Percentiles rank a stretch among this genome's conserved stretches.
Evolutionary conservation across 2,329 filamentous ascomycete genomes (phyloP).

Genomic region (Venturia oleaginea): DNA sequence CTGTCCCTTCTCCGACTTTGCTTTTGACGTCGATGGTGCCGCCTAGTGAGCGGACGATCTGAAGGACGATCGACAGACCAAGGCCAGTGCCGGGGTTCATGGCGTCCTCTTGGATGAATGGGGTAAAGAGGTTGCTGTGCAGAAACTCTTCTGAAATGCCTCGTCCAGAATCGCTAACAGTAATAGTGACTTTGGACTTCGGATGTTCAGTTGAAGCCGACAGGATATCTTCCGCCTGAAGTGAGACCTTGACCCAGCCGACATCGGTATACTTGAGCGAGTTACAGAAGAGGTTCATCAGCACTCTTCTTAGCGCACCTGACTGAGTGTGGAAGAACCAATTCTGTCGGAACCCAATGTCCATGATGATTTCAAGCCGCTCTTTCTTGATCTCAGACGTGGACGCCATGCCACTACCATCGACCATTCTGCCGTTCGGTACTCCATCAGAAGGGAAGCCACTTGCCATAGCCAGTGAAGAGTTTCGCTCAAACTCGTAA

Average conservation of each 20-base stretch:
- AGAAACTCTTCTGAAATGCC: constrained; percentile 16
- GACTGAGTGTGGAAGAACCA: constrained; percentile 49
- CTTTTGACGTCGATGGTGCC: constrained; percentile 16
- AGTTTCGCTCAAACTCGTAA: constrained; percentile 1
- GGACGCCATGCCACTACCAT: neutral
- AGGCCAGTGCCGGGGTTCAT: constrained; percentile 16
- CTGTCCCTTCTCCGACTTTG: constrained; percentile 13
- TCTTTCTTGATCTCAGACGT: neutral
- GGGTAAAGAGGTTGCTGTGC: constrained; percentile 10
- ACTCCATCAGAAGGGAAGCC: neutral
- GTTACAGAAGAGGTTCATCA: constrained; percentile 56
- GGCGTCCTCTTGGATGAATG: constrained; percentile 16
- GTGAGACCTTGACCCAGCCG: constrained; percentile 40
- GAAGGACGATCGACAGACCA: constrained; percentile 15
- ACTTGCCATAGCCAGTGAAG: neutral
- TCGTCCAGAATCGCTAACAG: constrained; percentile 15
- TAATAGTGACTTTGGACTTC: constrained; percentile 12
- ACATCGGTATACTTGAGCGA: constrained; percentile 51
- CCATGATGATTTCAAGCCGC: constrained; percentile 11
- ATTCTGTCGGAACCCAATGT: constrained; percentile 14
- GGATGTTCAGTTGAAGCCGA: neutral
- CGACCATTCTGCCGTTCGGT: neutral
- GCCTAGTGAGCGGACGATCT: constrained; percentile 13
- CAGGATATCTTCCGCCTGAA: constrained; percentile 4
- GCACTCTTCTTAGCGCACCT: constrained; percentile 43